Evolutionary conservation across 208 protist genomes (phyloP).

Genomic region (Trypanosoma caninum): DNA sequence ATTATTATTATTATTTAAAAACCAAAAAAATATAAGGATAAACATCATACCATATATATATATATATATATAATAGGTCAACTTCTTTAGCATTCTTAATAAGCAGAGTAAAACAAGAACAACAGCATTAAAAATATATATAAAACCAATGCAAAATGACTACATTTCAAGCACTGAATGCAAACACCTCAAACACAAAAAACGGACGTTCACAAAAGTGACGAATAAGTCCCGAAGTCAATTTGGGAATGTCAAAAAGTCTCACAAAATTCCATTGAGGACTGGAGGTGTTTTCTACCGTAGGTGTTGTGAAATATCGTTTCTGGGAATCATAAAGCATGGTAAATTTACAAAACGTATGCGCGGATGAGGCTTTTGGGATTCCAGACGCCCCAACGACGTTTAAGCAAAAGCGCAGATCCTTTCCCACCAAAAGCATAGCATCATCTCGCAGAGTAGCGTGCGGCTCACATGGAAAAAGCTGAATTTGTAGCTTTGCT

Average conservation of each 20-base stretch:
- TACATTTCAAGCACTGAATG: conserved; percentile 39
- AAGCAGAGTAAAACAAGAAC: background rate
- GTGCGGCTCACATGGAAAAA: conserved; percentile 41
- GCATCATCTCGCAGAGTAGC: conserved; percentile 19
- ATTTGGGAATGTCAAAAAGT: conserved; percentile 57
- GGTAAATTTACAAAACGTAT: conserved; percentile 62
- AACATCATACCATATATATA: background rate
- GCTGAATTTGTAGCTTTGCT: conserved; percentile 45
- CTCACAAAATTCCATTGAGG: conserved; percentile 61
- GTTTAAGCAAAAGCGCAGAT: conserved; percentile 60
- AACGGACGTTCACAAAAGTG: conserved; percentile 45
- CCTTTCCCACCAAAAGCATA: conserved; percentile 35
- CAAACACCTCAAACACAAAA: conserved; percentile 80
- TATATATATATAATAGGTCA: too few species aligned
- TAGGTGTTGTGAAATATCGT: conserved; percentile 57
- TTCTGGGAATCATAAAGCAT: conserved; percentile 54
- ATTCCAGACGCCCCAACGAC: conserved; percentile 61
- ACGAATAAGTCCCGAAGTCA: conserved; percentile 44
- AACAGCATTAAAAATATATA: conserved; percentile 1
- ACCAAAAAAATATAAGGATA: background rate
- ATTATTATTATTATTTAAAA: background rate
- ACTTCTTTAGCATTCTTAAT: too few species aligned
- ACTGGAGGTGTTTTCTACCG: conserved; percentile 30
- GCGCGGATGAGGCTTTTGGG: conserved; percentile 31
- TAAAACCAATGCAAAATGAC: background rate